Percentiles rank a stretch among this genome's conserved stretches.
Conservation (phyloP, 2,329 filamentous ascomycete genomes). For the Pyrenophora seminiperda region DNA sequence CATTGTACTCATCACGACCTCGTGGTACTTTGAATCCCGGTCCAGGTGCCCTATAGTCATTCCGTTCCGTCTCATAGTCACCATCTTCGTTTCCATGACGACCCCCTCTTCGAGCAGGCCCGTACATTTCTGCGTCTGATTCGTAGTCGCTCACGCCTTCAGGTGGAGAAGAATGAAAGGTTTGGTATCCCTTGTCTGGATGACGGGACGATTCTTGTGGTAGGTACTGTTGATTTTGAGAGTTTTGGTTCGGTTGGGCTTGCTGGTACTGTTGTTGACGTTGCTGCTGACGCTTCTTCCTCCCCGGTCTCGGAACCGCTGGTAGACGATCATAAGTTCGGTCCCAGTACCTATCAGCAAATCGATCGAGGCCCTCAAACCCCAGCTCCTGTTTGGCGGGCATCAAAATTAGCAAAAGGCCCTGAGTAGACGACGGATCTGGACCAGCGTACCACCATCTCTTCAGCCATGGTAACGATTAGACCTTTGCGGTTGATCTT, state of each 20-base stretch:
- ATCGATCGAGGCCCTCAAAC: slow-evolving; percentile 40
- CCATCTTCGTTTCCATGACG: slow-evolving; percentile 16
- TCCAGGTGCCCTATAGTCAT: slow-evolving; percentile 20
- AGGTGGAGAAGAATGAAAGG: slow-evolving; percentile 1
- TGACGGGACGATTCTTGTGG: not conserved
- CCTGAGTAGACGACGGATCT: not conserved
- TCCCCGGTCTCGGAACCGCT: slow-evolving; percentile 12
- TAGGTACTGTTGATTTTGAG: slow-evolving; percentile 1
- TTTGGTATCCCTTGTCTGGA: slow-evolving; percentile 15
- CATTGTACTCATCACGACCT: slow-evolving; percentile 15
- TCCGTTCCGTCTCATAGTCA: slow-evolving; percentile 25
- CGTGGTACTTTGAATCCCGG: slow-evolving; percentile 23
- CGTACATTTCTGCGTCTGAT: slow-evolving; percentile 26
- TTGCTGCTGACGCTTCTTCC: slow-evolving; percentile 17
- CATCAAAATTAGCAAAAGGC: slow-evolving; percentile 17
- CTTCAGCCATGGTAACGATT: slow-evolving; percentile 27
- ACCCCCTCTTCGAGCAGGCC: slow-evolving; percentile 18
- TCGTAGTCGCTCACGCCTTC: slow-evolving; percentile 1
- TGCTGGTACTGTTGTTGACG: slow-evolving; percentile 9
- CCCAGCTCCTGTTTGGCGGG: slow-evolving; percentile 40
- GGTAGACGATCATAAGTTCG: slow-evolving; percentile 28
- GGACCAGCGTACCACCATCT: slow-evolving; percentile 31
- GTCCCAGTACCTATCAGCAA: slow-evolving; percentile 40
- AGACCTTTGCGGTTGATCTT: slow-evolving; percentile 13
- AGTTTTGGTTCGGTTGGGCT: not conserved